Conservation (phyloP, 352 stramenopile species). For the Pythium inflatum region DNA sequence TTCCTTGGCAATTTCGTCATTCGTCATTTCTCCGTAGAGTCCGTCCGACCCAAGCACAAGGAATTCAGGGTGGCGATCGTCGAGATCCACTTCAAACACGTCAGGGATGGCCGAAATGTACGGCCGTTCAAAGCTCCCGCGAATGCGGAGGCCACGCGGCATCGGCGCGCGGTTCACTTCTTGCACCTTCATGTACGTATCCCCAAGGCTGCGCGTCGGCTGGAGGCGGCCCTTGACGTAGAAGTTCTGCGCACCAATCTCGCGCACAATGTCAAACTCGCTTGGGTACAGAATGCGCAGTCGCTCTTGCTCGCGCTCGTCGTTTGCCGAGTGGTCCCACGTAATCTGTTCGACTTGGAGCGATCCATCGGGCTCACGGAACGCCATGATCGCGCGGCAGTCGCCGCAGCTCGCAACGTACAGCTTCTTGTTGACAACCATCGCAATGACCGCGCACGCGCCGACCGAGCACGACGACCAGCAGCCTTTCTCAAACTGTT, state of each 20-base stretch:
- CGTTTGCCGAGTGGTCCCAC: constrained; percentile 68
- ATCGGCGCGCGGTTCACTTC: constrained; percentile 69
- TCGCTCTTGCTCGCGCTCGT: constrained; percentile 57
- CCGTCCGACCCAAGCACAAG: constrained; percentile 68
- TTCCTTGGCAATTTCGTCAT: constrained; percentile 63
- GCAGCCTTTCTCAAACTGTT: constrained; percentile 54
- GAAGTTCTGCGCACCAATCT: constrained; percentile 67
- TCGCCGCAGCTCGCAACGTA: constrained; percentile 71
- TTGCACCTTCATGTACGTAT: constrained; percentile 82
- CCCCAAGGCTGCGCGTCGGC: constrained; percentile 63
- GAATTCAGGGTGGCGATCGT: constrained; percentile 57
- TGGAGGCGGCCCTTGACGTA: constrained; percentile 77
- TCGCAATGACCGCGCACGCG: constrained; percentile 61
- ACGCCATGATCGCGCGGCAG: constrained; percentile 70
- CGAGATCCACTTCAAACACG: constrained; percentile 65
- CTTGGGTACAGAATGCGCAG: constrained; percentile 61
- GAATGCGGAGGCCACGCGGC: constrained; percentile 60
- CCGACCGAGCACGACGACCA: constrained; percentile 68
- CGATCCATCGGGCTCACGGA: constrained; percentile 50
- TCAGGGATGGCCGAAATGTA: constrained; percentile 72
- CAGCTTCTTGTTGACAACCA: constrained; percentile 57
- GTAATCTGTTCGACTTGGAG: constrained; percentile 71
- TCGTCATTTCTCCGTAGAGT: constrained; percentile 63
- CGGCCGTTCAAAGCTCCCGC: constrained; percentile 55
- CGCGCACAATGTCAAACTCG: constrained; percentile 71